Evolutionary conservation across 306 rosid species (phyloP).

Genomic region (Prunus fruticosa): DNA sequence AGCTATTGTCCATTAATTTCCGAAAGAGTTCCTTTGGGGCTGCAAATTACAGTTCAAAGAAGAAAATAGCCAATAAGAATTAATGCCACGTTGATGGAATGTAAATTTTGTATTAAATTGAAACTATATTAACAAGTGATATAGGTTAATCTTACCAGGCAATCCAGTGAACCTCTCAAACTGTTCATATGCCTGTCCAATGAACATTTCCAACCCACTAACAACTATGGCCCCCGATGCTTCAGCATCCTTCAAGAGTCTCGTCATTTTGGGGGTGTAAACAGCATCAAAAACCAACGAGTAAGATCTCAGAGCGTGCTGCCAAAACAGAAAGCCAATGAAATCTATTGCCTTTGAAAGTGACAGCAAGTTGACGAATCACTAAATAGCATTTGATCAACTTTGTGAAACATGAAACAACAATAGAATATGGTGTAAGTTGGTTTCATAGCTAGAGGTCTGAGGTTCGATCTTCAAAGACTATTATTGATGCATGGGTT

Average conservation of each 20-base stretch:
- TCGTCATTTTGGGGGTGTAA: slow-evolving; percentile 81
- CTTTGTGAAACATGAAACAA: neutral
- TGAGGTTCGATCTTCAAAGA: neutral
- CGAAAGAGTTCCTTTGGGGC: slow-evolving; percentile 76
- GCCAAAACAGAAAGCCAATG: slow-evolving; percentile 40
- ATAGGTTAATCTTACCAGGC: slow-evolving; percentile 59
- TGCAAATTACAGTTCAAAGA: slow-evolving; percentile 40
- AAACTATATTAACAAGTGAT: slow-evolving; percentile 4
- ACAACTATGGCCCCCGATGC: slow-evolving; percentile 77
- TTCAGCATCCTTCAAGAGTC: slow-evolving; percentile 85
- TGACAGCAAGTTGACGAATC: slow-evolving; percentile 6
- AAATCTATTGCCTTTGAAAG: slow-evolving; percentile 26
- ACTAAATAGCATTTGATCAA: neutral
- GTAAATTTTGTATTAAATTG: slow-evolving; percentile 10
- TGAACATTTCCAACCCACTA: slow-evolving; percentile 79
- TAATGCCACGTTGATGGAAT: slow-evolving; percentile 8
- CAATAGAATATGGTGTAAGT: neutral
- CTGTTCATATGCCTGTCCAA: slow-evolving; percentile 84
- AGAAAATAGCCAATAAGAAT: slow-evolving; percentile 19
- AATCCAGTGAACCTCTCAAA: slow-evolving; percentile 76
- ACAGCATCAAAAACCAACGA: slow-evolving; percentile 89
- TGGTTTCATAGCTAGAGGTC: neutral
- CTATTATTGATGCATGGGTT: neutral
- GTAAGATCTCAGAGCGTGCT: slow-evolving; percentile 66
- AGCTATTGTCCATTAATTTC: slow-evolving; percentile 50